Evolutionary conservation across 306 rosid species (phyloP), one percentile per base, ranked within the genome.

Genomic region (Vigna nakashimae): DNA sequence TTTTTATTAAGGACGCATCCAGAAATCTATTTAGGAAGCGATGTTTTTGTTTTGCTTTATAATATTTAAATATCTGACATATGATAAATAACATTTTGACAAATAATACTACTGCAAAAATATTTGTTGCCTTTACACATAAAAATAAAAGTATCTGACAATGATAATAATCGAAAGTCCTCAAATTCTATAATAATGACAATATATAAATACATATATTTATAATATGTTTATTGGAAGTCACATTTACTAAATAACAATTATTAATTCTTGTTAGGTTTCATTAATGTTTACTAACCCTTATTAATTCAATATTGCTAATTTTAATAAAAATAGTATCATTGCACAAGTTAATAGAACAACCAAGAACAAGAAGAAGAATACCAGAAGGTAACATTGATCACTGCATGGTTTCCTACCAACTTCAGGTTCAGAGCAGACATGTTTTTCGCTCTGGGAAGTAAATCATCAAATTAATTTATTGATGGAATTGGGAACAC

Each of bases 341-440:
- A 55, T 2, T 9, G 14, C 11, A 0, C 28, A 55, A 18, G 15
- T 55, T 53, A 55, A 53, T 0, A 20, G 6, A 55, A 18, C 15
- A 18, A 55, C 6, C 30, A 55, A 2, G 65, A 79, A 73, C 58
- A 69, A 56, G 73, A 60, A 60, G 43, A 68, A 67, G 80, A 83
- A 71, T 88, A 92, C 98, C 93, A 4, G 57, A 75, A 94, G 94
- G 87, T 86, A 86, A 79, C 97, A 94, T 3, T 86, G 89, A 70
- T 87, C 90, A 84, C 93, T 82, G 84, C 98, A 94, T 78, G 98
- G 98, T 66, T 78, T 83, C 83, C 75, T 51, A 48, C 82, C 84
- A 60, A 69, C 91, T 65, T 91, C 96, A 48, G 81, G 88, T 52
- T 84, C 91, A 18, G 85, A 80, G 93, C 96, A 90, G 83, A 74